Evolutionary conservation across 352 stramenopile genomes (phyloP), one percentile per base, ranked within the genome.

Genomic region (Pythium folliculosum): DNA sequence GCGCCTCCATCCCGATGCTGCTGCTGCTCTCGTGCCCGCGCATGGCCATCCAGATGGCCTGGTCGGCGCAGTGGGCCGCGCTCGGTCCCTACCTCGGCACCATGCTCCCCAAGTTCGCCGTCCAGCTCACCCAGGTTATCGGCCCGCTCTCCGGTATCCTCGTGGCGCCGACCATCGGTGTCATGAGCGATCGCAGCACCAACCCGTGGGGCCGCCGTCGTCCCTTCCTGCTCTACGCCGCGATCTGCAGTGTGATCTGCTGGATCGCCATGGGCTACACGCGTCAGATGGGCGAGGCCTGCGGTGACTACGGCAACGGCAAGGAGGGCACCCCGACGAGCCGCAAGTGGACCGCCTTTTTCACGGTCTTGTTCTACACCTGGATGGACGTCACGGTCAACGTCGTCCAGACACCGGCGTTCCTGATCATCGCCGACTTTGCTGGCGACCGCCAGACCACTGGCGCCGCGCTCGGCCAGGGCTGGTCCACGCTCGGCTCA

Each of bases 351-450:
- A 88, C 80, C 5, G 66, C 76, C 17, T 51, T 81, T 22, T 73
- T 88, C 30, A 83, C 70, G 0, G 71, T 86, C 23, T 67, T 84
- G 43, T 84, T 81, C 59, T 88, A 88, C 72, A 59, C 77, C 3
- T 86, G 77, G 77, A 88, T 88, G 80, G 80, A 86, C 53, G 67
- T 88, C 23, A 78, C 71, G 35, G 68, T 86, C 47, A 86, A 88
- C 63, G 21, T 89, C 38, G 75, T 77, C 10, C 70, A 78, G 52
- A 78, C 69, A 0, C 75, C 78, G 25, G 71, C 68, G 22, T 63
- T 77, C 55, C 32, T 87, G 48, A 25, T 89, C 13, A 81, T 89
- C 37, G 73, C 81, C 14, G 81, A 89, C 45, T 81, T 87, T 47
- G 81, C 81, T 21, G 78, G 78, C 12, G 76, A 75, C 14, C 77